Percentiles rank a stretch among this genome's conserved stretches.
phyloP scores from a whole-genome alignment of 352 stramenopile genomes.

The Pythium myriotylum region DNA sequence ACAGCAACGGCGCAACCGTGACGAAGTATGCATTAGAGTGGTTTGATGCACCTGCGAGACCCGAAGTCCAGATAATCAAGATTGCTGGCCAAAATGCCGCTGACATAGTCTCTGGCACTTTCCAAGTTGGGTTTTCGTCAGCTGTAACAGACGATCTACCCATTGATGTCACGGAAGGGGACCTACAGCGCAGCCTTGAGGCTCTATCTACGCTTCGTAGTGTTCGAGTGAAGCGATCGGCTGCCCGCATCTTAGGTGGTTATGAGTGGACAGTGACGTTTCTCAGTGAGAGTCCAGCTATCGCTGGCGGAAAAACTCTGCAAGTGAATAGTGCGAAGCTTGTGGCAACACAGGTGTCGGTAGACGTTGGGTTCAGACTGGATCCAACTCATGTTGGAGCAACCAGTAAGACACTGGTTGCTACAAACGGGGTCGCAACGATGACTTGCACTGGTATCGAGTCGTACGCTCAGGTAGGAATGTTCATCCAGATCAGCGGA shows the following conservation, averaged over 20 bases:
- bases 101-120: conserved; percentile 69
- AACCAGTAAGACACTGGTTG: conserved; percentile 32
- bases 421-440: conserved; percentile 31
- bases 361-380: conserved; percentile 46
- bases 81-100: conserved; percentile 44
- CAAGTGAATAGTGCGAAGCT: conserved; percentile 45
- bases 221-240: conserved; percentile 80
- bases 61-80: conserved; percentile 75
- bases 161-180: conserved; percentile 52
- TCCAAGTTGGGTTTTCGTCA: conserved; percentile 66
- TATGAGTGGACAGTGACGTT: conserved; percentile 86
- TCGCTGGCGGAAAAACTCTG: conserved; percentile 41
- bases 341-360: conserved; percentile 27
- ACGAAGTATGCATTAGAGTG: conserved; percentile 77
- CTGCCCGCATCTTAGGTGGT: conserved; percentile 34
- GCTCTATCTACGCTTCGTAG: conserved; percentile 55
- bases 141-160: conserved; percentile 55
- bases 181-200: conserved; percentile 67
- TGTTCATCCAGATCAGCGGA: conserved; percentile 56
- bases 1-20: conserved; percentile 48
- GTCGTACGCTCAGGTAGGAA: conserved; percentile 40
- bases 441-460: conserved; percentile 47
- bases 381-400: conserved; percentile 53
- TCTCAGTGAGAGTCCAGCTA: conserved; percentile 50
- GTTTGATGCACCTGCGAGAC: conserved; percentile 50